Evolutionary conservation across 2,329 filamentous ascomycete genomes (phyloP).

Genomic region (Aspergillus sp.): DNA sequence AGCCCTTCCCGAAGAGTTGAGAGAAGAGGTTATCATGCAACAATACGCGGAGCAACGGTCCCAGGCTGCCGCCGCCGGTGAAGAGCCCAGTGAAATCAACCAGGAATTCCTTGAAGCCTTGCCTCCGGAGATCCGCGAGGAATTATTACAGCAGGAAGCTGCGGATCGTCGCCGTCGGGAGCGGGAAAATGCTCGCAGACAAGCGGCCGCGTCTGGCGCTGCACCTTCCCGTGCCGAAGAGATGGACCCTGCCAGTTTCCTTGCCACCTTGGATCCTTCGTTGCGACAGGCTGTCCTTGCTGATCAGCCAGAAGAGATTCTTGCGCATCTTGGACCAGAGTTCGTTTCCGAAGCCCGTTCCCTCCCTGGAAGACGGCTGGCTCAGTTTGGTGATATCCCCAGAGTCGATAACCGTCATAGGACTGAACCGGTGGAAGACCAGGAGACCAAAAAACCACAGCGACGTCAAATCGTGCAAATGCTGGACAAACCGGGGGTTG

Average conservation of each 20-base stretch:
- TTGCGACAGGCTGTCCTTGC: conserved; percentile 84
- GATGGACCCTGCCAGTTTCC: conserved; percentile 89
- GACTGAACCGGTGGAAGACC: conserved; percentile 41
- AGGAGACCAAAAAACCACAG: conserved; percentile 62
- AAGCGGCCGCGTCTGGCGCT: conserved; percentile 50
- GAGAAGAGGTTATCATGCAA: conserved; percentile 92
- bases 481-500: conserved; percentile 92
- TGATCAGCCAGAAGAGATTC: conserved; percentile 85
- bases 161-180: conserved; percentile 85
- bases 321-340: conserved; percentile 80
- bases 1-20: conserved; percentile 93
- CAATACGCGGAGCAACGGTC: conserved; percentile 81
- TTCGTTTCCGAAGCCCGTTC: conserved; percentile 83
- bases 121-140: conserved; percentile 82
- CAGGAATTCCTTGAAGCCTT: conserved; percentile 92
- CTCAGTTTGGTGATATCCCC: conserved; percentile 51
- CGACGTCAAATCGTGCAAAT: conserved; percentile 88
- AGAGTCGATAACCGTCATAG: conserved; percentile 37
- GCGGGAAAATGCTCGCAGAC: conserved; percentile 74
- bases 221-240: conserved; percentile 64
- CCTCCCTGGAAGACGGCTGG: conserved; percentile 57
- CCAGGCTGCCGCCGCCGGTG: conserved; percentile 68
- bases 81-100: conserved; percentile 68
- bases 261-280: conserved; percentile 82
- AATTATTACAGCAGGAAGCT: conserved; percentile 87